Percentiles rank a stretch among this genome's conserved stretches.
Conservation (phyloP, 495 filamentous ascomycete species). For the Chaetomium fimeti region DNA sequence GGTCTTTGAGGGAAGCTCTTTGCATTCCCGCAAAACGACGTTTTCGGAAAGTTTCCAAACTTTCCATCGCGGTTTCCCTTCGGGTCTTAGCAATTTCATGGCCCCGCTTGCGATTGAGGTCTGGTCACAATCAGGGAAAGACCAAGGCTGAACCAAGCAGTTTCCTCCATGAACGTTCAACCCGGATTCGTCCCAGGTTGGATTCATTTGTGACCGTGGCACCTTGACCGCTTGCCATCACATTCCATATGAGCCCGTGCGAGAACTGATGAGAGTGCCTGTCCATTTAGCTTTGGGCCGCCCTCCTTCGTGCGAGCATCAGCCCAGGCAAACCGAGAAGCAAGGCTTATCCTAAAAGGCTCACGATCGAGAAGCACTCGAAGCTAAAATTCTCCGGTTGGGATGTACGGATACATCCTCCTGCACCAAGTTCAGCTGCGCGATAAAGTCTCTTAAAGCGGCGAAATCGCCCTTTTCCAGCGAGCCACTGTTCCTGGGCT, state of each 20-base stretch:
- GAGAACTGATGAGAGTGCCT: no score
- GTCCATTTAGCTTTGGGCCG: no score
- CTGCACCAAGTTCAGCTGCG: slow-evolving; percentile 2
- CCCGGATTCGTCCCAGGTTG: no score
- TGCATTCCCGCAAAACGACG: background rate
- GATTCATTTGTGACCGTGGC: no score
- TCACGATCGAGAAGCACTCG: no score
- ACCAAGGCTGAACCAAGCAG: background rate
- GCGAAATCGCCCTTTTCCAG: background rate
- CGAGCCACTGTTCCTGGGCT: no score
- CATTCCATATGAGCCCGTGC: no score
- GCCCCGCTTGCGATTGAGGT: background rate
- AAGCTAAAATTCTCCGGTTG: no score
- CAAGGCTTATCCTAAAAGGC: no score
- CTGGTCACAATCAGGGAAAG: background rate
- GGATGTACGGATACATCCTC: background rate
- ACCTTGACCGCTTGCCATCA: no score
- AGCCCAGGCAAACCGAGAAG: no score
- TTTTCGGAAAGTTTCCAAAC: background rate
- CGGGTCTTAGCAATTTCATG: background rate
- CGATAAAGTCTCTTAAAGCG: slow-evolving; percentile 8
- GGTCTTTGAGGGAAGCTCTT: background rate
- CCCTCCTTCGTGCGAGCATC: no score
- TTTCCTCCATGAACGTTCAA: background rate
- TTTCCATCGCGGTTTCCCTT: background rate